Evolutionary conservation across 1,284 basidiomycete genomes (phyloP), one percentile per base, ranked within the genome.

Genomic region (Cryptococcus maquisensis): DNA sequence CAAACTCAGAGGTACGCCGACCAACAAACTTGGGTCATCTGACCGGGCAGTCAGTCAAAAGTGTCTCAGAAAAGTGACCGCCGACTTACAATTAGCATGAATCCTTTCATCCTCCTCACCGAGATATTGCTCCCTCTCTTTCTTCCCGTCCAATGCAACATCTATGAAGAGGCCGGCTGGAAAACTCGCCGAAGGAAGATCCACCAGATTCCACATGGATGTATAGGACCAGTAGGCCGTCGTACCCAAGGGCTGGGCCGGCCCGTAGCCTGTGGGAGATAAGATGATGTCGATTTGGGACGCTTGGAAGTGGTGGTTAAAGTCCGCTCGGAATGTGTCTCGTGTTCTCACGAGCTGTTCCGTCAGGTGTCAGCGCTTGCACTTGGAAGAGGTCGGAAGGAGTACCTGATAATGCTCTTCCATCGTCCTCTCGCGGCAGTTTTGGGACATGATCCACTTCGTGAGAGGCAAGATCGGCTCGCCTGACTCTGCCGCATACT

Each of bases 181-280:
- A 60, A 91, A 80, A 5, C 82, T 76, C 15, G 83, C 77, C 3
- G 81, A 79, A 0, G 86, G 79, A 63, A 83, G 87, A 68, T 90
- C 88, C 32, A 88, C 77, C 8, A 79, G 68, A 66, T 88, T 90
- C 79, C 81, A 88, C 23, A 83, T 53, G 65, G 78, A 76, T 0
- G 86, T 87, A 64, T 87, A 87, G 24, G 53, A 49, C 65, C 72
- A 72, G 51, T 73, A 71, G 53, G 64, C 67, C 18, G 66, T 60
- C 7, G 69, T 73, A 20, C 62, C 64, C 38, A 68, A 57, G 24
- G 54, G 57, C 1, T 68, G 67, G 0, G 73, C 72, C 1, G 72
- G 68, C n/a, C 67, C 64, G 5, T 69, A 68, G 0, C 63, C 64
- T 3, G 60, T 62, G 0, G 74, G 70, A 20, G 63, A 73, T 10